Evolutionary conservation across 1,284 basidiomycete species (phyloP), one percentile per base, ranked within the genome.

Genomic region (Boletellus dicymbophilus): DNA sequence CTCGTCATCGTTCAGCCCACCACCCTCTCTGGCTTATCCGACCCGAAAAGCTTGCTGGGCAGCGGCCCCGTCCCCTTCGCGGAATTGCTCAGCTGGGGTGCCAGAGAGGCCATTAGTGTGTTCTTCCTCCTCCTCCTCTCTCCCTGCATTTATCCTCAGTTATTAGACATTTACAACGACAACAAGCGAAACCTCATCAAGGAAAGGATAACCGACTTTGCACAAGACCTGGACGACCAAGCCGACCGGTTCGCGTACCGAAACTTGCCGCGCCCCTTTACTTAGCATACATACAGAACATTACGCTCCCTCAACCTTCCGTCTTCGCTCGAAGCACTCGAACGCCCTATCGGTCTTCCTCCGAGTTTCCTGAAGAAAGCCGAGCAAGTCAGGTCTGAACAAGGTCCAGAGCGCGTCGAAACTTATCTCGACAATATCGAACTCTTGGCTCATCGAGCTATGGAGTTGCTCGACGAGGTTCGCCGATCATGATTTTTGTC

Each of bases 361-460:
- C 91, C 93, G 0, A 92, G 92, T 54, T 71, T 98, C 15, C 68
- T 98, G 37, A 83, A 83, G 54, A 94, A 94, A 68, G 89, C 92
- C 0, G 89, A 93, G 64, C 90, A 97, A 66, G 84, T 98, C 2
- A 81, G 89, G 37, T 68, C 80, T 0, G 86, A 91, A 47, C 84
- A 93, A 51, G 95, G 95, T 0, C 80, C 86, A 0, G 74, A 79
- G 16, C 79, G 82, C 37, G 84, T 98, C 20, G 82, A 88, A 57
- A 75, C 79, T 10, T 82, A 88, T 33, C 76, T 96, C 33, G 81
- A 86, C 46, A 85, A 92, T 59, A 84, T 95, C 0, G 76, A 86
- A 39, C 77, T 79, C 37, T 75, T 95, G 3, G 82, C 88, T 0
- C 72, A 76, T 44, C 79, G 83, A 13, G 85, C 90, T 60, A 71